Conservation (phyloP, 73 alveolate species). For the Paramecium sexaurelia region DNA sequence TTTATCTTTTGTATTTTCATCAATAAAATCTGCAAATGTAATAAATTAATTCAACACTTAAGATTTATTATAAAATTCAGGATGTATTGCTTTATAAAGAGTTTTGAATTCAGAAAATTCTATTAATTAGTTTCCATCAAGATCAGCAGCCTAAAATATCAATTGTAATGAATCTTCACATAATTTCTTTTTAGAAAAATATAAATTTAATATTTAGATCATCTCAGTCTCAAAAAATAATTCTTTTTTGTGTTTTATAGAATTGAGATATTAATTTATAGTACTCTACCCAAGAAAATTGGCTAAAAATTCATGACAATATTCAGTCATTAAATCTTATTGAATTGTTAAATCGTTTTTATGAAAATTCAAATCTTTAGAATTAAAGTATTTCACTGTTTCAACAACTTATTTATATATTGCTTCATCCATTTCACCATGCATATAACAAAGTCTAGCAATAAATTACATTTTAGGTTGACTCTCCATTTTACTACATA, state of each 20-base stretch:
- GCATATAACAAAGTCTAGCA: conserved; percentile 50
- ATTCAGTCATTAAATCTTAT: not conserved
- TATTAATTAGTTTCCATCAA: conserved; percentile 40
- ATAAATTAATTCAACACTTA: conserved; percentile 2
- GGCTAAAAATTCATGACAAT: not conserved
- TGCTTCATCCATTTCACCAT: conserved; percentile 47
- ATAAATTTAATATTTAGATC: not conserved
- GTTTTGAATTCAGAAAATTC: conserved; percentile 47
- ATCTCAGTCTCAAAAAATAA: not conserved
- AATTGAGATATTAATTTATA: not conserved
- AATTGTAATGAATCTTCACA: not conserved
- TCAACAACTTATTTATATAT: not conserved
- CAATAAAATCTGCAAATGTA: conserved; percentile 18
- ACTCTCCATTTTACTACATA: not conserved
- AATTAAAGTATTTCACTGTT: not conserved
- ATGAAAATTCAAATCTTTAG: not conserved
- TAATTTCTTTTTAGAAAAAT: not conserved
- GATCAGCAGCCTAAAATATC: conserved; percentile 55
- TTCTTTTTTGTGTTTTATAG: not conserved
- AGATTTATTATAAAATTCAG: conserved; percentile 9
- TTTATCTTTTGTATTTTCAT: conserved; percentile 21
- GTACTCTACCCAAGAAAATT: not conserved
- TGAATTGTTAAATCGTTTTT: not conserved
- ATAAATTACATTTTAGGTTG: conserved; percentile 24
- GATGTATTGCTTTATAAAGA: conserved; percentile 41